A percentile compares a stretch with the other conserved stretches of the same genome.
Evolutionary conservation across 805 yeast genomes (phyloP).

Genomic region (Candida incommunis): DNA sequence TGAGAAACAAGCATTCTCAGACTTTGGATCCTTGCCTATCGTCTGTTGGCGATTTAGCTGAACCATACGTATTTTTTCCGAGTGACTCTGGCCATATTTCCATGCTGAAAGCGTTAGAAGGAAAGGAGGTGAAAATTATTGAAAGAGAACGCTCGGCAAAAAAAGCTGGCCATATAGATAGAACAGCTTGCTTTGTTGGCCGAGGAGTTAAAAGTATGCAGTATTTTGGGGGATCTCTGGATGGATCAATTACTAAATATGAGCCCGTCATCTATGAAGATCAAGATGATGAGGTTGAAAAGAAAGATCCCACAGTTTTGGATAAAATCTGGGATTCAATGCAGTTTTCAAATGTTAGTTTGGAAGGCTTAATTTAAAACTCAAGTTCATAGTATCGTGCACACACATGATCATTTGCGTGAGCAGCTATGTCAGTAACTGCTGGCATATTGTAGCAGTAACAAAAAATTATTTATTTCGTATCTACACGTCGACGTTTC

Average conservation of each 20-base stretch:
- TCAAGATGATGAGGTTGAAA: background rate
- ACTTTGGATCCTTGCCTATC: slow-evolving; percentile 41
- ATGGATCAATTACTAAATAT: slow-evolving; percentile 55
- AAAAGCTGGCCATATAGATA: slow-evolving; percentile 20
- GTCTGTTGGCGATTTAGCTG: slow-evolving; percentile 36
- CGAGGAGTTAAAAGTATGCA: slow-evolving; percentile 31
- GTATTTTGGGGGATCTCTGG: slow-evolving; percentile 48
- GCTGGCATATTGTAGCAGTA: too few relatives aligned
- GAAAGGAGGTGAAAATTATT: slow-evolving; percentile 47
- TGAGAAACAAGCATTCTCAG: slow-evolving; percentile 50
- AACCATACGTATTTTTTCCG: slow-evolving; percentile 52
- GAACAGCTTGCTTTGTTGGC: slow-evolving; percentile 40
- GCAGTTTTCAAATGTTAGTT: background rate
- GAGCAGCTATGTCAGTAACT: too few relatives aligned
- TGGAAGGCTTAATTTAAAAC: background rate
- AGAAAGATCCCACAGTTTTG: background rate
- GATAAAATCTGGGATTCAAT: slow-evolving; percentile 1
- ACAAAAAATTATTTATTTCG: too few relatives aligned
- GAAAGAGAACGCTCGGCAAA: slow-evolving; percentile 18
- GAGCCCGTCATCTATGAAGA: slow-evolving; percentile 18
- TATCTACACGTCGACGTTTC: too few relatives aligned
- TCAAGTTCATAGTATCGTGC: too few relatives aligned
- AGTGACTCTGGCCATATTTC: slow-evolving; percentile 63
- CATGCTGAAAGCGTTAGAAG: slow-evolving; percentile 44
- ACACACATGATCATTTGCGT: too few relatives aligned